Evolutionary conservation across 768 basidiomycete genomes (phyloP).

Genomic region (Obba rivulosa): DNA sequence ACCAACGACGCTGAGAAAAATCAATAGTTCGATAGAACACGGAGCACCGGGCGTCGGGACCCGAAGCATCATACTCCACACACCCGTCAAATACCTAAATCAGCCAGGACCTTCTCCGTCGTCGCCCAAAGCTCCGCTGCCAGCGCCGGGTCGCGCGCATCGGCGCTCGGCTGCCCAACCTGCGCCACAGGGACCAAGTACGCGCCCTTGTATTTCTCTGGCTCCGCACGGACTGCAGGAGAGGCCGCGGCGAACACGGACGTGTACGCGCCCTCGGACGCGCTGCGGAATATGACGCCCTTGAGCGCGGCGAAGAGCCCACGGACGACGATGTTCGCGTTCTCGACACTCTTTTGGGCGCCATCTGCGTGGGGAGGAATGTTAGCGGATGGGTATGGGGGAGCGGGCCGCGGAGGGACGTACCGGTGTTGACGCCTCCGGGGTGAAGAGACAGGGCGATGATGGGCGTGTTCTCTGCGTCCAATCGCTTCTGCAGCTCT

Average conservation of each 20-base stretch:
- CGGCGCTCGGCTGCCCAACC: neutral
- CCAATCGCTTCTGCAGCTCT: constrained; percentile 44
- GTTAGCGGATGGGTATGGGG: neutral
- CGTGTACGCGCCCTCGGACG: constrained; percentile 14
- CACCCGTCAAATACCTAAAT: constrained; percentile 9
- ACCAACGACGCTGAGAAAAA: no score
- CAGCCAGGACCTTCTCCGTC: constrained; percentile 15
- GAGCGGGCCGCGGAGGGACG: neutral
- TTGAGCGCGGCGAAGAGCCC: constrained; percentile 4
- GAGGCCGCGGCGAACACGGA: constrained; percentile 18
- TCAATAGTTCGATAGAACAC: no score
- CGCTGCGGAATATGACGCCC: constrained; percentile 6
- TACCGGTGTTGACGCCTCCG: constrained; percentile 34
- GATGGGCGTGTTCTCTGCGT: constrained; percentile 30
- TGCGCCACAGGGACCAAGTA: constrained; percentile 12
- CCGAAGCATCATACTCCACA: no score
- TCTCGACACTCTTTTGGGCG: constrained; percentile 7
- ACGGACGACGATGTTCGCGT: constrained; percentile 5
- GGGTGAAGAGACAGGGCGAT: constrained; percentile 38
- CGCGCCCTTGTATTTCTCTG: constrained; percentile 6
- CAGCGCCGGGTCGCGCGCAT: constrained; percentile 3
- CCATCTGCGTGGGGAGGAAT: constrained; percentile 8
- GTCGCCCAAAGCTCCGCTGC: constrained; percentile 17
- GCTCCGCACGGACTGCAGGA: constrained; percentile 10
- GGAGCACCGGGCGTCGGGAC: no score